Percentiles rank a stretch among this genome's conserved stretches.
Conservation (phyloP, 768 basidiomycete genomes). For the Termitomyces sp. region DNA sequence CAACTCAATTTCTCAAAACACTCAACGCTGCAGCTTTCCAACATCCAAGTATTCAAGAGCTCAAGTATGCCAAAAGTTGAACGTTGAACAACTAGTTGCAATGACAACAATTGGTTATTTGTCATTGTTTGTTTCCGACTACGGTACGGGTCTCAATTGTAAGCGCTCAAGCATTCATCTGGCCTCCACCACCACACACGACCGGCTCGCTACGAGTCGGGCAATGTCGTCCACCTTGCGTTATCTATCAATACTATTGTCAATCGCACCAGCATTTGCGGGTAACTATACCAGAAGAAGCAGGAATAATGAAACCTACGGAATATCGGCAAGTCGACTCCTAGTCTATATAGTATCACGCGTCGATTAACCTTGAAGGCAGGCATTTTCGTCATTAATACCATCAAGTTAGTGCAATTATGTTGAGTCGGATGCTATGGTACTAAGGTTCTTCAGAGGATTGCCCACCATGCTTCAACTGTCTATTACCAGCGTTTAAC, state of each 20-base stretch:
- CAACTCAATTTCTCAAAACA: no score
- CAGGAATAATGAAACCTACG: slow-evolving; percentile 13
- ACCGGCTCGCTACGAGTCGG: slow-evolving; percentile 9
- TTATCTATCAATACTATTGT: slow-evolving; percentile 1
- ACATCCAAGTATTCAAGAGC: no score
- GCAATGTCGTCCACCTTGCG: background rate
- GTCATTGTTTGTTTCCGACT: background rate
- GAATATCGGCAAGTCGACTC: slow-evolving; percentile 11
- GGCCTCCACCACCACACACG: background rate
- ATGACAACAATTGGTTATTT: background rate
- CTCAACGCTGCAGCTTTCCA: no score
- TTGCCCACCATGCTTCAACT: slow-evolving; percentile 95
- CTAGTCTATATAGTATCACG: background rate
- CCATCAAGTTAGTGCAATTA: slow-evolving; percentile 13
- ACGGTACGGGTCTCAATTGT: background rate
- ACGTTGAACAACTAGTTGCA: no score
- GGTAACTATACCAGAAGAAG: slow-evolving; percentile 9
- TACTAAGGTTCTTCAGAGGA: slow-evolving; percentile 28
- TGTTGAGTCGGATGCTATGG: background rate
- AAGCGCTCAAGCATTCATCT: background rate
- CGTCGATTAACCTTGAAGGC: slow-evolving; percentile 1
- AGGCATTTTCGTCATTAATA: slow-evolving; percentile 17
- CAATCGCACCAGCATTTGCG: slow-evolving; percentile 2
- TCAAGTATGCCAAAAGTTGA: background rate
- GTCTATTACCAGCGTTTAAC: slow-evolving; percentile 82